Conservation (phyloP, 108 stramenopile species). For the Skeletonema grethae region DNA sequence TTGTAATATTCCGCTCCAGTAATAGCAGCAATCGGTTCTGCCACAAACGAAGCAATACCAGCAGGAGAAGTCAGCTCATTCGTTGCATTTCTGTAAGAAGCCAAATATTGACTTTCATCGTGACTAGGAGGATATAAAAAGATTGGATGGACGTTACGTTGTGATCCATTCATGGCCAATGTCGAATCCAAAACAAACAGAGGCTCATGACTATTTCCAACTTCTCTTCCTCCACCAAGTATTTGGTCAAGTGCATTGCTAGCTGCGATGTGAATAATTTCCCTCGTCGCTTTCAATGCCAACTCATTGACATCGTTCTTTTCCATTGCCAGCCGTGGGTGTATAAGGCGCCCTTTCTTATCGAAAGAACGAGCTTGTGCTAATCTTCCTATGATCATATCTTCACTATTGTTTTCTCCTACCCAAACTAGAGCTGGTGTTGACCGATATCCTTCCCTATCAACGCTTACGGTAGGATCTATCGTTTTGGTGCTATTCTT, state of each 20-base stretch:
- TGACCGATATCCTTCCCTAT: constrained; percentile 67
- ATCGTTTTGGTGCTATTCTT: constrained; percentile 1
- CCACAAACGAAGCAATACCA: constrained; percentile 46
- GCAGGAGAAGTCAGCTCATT: constrained; percentile 23
- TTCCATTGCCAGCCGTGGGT: constrained; percentile 9
- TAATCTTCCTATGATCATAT: constrained; percentile 38
- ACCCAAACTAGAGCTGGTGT: constrained; percentile 52
- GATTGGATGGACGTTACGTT: constrained; percentile 42
- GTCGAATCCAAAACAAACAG: constrained; percentile 38
- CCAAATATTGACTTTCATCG: constrained; percentile 1
- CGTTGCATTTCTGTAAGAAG: constrained; percentile 16
- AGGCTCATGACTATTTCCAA: constrained; percentile 9
- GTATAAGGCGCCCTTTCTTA: constrained; percentile 10
- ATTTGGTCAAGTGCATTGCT: constrained; percentile 42
- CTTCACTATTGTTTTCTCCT: constrained; percentile 13
- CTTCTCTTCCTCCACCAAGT: constrained; percentile 16
- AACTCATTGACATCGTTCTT: background rate
- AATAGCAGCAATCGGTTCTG: constrained; percentile 74
- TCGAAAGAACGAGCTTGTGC: constrained; percentile 31
- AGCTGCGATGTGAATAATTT: constrained; percentile 23
- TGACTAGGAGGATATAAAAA: constrained; percentile 37
- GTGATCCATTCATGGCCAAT: constrained; percentile 25
- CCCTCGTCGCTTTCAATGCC: background rate
- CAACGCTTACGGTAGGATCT: constrained; percentile 49
- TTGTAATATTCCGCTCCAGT: constrained; percentile 67